A percentile compares a stretch with the other conserved stretches of the same genome.
phyloP scores from a whole-genome alignment of 2,329 filamentous ascomycete species.

The Cladosporium sp. region DNA sequence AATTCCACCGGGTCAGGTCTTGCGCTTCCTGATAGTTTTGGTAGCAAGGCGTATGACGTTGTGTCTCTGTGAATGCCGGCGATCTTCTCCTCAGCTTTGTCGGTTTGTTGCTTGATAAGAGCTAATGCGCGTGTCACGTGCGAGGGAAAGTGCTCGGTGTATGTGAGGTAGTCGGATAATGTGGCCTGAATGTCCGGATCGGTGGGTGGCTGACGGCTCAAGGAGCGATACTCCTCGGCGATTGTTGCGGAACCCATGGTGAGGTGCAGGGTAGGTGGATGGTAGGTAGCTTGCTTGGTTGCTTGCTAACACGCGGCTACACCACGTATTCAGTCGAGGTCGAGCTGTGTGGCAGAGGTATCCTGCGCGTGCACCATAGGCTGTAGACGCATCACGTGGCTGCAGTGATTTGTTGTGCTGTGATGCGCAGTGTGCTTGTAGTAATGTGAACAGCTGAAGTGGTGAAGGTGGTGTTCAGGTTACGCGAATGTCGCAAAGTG shows the following conservation, averaged over 20 bases:
- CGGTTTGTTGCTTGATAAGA: conserved; percentile 57
- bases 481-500: neutral
- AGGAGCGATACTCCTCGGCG: conserved; percentile 34
- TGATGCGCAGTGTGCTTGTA: neutral
- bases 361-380: neutral
- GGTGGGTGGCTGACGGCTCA: conserved; percentile 35
- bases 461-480: neutral
- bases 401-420: neutral
- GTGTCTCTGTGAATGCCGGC: conserved; percentile 50
- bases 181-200: conserved; percentile 67
- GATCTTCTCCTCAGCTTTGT: conserved; percentile 44
- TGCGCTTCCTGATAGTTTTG: conserved; percentile 48
- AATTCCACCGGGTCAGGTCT: conserved; percentile 55
- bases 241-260: conserved; percentile 27
- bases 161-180: conserved; percentile 67
- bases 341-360: neutral
- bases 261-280: neutral
- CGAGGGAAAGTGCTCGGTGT: conserved; percentile 68
- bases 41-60: conserved; percentile 51
- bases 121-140: conserved; percentile 64
- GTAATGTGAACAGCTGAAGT: neutral
- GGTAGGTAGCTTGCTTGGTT: neutral
- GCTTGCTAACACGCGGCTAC: neutral
- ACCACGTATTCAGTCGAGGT: neutral
- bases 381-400: neutral